Conservation (phyloP, 345 rosid genomes). For the Limnanthes douglasii region DNA sequence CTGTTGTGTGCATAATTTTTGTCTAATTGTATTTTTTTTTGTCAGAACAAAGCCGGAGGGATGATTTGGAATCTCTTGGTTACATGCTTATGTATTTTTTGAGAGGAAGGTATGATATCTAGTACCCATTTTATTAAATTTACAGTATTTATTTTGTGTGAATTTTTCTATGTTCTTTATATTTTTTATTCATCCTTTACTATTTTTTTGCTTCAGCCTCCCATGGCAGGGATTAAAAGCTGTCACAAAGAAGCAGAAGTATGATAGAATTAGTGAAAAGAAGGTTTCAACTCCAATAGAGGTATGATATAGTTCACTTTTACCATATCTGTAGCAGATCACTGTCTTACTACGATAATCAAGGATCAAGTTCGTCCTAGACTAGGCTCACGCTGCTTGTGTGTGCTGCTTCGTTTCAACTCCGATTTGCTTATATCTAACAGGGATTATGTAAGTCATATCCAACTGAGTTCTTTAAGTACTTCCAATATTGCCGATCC, state of each 20-base stretch:
- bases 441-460: slow-evolving; percentile 62
- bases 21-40: slow-evolving; percentile 4
- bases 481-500: slow-evolving; percentile 64
- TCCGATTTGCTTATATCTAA: slow-evolving; percentile 38
- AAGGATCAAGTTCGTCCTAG: too few species aligned
- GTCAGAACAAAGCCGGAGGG: slow-evolving; percentile 86
- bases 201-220: slow-evolving; percentile 26
- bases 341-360: too few species aligned
- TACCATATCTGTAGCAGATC: neutral
- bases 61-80: slow-evolving; percentile 88
- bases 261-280: slow-evolving; percentile 71
- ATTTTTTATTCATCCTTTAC: slow-evolving; percentile 8
- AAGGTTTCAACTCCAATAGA: slow-evolving; percentile 66
- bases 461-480: slow-evolving; percentile 57
- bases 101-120: slow-evolving; percentile 53
- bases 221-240: slow-evolving; percentile 85
- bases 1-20: neutral
- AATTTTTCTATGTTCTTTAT: neutral
- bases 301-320: slow-evolving; percentile 17
- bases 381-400: too few species aligned
- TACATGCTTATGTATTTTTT: slow-evolving; percentile 80
- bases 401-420: too few species aligned
- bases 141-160: slow-evolving; percentile 6
- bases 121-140: neutral
- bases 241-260: slow-evolving; percentile 73